Evolutionary conservation across 306 rosid species (phyloP), one percentile per base, ranked within the genome.

Genomic region (Casuarina glauca): DNA sequence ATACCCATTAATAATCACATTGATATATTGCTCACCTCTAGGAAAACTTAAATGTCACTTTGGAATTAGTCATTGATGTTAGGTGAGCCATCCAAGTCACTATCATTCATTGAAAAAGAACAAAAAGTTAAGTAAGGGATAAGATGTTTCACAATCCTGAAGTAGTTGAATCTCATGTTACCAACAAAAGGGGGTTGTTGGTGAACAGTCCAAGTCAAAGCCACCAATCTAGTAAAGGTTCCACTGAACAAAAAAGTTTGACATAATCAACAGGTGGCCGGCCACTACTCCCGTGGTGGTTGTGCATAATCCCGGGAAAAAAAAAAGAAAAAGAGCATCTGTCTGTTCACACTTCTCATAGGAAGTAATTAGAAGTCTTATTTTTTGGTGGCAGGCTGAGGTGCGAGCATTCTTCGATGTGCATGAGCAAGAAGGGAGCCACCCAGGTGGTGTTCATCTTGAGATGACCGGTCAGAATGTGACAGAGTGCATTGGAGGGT

Each of bases 381-480:
- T 73, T 51, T 76, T 15, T 45, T 66, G 54, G 55, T 64, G 52
- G 48, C 38, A 91, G 96, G 91, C 89, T 17, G 96, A 91, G 89
- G 96, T 91, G 62, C 75, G 91, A 63, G 96, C 96, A 75, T 91
- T 91, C 88, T 91, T 91, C 51, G 96, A 91, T 38, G 96, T 91
- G 55, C 96, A 91, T 20, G 96, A 91, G 46, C 93, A 91, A 87
- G 93, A 91, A 91, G 96, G 96, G 17, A 88, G 91, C 82, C 90
- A 91, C 38, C 83, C 96, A 0, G 96, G 96, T 69, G 96, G 96
- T n/a, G 72, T 91, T 36, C 96, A 91, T 74, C 74, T 91, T 26
- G 96, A 91, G 82, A 91, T 89, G 96, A 91, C 93, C 0, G 91
- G 96, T 43, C 96, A 91, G 86, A 91, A 91, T 55, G 96, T 90